phyloP scores from a whole-genome alignment of 805 yeast genomes.

The Debaryomyces castellii region DNA sequence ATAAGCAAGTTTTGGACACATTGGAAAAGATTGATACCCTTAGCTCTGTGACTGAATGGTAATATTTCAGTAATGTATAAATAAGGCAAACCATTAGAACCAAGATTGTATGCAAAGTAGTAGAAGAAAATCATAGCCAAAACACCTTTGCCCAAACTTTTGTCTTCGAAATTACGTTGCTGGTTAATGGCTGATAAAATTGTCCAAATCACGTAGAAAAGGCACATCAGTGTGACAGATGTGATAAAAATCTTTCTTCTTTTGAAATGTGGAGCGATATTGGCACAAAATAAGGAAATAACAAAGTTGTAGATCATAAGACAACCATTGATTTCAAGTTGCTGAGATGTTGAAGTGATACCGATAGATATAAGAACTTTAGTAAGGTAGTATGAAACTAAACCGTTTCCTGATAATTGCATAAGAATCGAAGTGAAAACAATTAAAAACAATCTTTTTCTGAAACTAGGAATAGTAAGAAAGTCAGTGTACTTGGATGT shows the following conservation, averaged over 20 bases:
- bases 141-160: conserved; percentile 17
- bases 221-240: conserved; percentile 11
- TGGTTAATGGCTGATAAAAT: conserved; percentile 22
- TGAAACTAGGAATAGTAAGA: conserved; percentile 34
- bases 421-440: conserved; percentile 32
- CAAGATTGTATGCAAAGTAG: conserved; percentile 18
- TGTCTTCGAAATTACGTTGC: conserved; percentile 11
- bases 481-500: conserved; percentile 39
- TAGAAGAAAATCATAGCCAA: conserved; percentile 25
- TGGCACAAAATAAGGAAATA: conserved; percentile 20
- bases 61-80: conserved; percentile 45
- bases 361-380: conserved; percentile 55
- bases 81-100: conserved; percentile 41
- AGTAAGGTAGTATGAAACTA: conserved; percentile 46
- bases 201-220: conserved; percentile 22
- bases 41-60: conserved; percentile 41
- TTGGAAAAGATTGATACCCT: conserved; percentile 36
- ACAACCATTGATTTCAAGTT: conserved; percentile 50
- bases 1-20: conserved; percentile 18
- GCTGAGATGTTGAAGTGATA: conserved; percentile 43
- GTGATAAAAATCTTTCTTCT: conserved; percentile 25
- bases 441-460: conserved; percentile 42
- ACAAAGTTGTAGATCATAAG: conserved; percentile 47
- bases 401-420: conserved; percentile 55
- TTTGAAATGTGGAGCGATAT: conserved; percentile 17